These are phyloP conservation scores for Phyllosticta citrichinensis DNA, from an alignment of 2,329 filamentous ascomycete genomes.

Conservation along the genomic window DNA sequence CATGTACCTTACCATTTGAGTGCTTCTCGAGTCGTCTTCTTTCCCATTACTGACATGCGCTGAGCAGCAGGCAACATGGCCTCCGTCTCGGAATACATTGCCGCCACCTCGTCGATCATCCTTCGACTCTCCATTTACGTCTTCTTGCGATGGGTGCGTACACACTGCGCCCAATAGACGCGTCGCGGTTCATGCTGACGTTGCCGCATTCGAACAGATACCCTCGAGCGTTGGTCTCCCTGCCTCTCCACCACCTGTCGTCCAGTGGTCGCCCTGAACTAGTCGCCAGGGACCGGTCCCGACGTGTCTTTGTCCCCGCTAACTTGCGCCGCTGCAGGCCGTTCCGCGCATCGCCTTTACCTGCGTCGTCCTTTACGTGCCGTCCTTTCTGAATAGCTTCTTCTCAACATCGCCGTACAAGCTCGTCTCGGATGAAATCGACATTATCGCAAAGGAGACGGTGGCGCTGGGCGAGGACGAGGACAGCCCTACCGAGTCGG, in stretches of 20 bases:
- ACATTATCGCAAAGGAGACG: conserved; percentile 35
- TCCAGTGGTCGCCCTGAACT: conserved; percentile 1
- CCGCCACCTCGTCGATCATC: conserved; percentile 37
- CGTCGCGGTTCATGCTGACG: conserved; percentile 1
- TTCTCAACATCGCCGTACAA: conserved; percentile 47
- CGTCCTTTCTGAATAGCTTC: conserved; percentile 52
- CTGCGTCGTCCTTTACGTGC: conserved; percentile 55
- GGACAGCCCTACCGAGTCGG: conserved; percentile 18
- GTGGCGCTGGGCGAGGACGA: conserved; percentile 25
- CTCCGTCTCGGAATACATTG: conserved; percentile 24
- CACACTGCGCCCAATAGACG: neutral
- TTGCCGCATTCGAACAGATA: conserved; percentile 7
- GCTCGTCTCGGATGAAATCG: conserved; percentile 49
- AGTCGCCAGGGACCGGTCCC: conserved; percentile 2
- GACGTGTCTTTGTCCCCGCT: conserved; percentile 19
- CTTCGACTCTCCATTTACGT: conserved; percentile 44
- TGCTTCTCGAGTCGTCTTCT: neutral
- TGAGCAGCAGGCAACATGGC: conserved; percentile 19
- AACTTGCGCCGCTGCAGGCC: conserved; percentile 16
- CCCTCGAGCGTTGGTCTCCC: conserved; percentile 10
- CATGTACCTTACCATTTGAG: too few species aligned
- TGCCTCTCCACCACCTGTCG: conserved; percentile 6
- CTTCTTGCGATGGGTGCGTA: conserved; percentile 54
- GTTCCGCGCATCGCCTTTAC: conserved; percentile 45
- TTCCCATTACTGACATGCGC: conserved; percentile 1